A percentile compares a stretch with the other conserved stretches of the same genome.
Evolutionary conservation across 495 filamentous ascomycete species (phyloP).

Genomic region (Xylaria intraflava): DNA sequence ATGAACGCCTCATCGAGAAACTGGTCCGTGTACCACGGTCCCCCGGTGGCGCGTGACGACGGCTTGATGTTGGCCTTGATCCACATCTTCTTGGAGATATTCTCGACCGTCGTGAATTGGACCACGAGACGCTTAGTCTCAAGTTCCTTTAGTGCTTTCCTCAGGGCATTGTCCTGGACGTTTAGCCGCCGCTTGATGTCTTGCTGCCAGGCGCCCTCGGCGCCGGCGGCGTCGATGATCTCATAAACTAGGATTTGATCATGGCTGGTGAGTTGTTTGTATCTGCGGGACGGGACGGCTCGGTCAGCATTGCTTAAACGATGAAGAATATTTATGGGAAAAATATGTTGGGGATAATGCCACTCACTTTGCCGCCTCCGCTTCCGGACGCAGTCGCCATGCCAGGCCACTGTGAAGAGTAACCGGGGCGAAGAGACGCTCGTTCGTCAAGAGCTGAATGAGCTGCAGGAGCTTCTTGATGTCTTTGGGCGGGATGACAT

Average conservation of each 20-base stretch:
- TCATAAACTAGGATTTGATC: slow-evolving; percentile 79
- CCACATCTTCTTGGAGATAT: slow-evolving; percentile 66
- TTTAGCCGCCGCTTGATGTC: slow-evolving; percentile 67
- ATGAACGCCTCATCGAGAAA: slow-evolving; percentile 85
- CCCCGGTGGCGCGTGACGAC: slow-evolving; percentile 81
- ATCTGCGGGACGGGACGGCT: slow-evolving; percentile 38
- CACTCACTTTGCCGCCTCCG: slow-evolving; percentile 67
- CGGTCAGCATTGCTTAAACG: not conserved
- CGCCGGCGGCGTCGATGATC: slow-evolving; percentile 72
- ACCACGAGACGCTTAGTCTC: slow-evolving; percentile 54
- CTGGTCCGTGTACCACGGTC: slow-evolving; percentile 86
- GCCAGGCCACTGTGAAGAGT: slow-evolving; percentile 48
- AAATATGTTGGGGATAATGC: not conserved
- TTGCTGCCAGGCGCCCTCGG: slow-evolving; percentile 82
- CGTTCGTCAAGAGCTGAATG: slow-evolving; percentile 56
- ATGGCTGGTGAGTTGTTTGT: slow-evolving; percentile 51
- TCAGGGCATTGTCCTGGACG: slow-evolving; percentile 70
- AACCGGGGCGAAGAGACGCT: slow-evolving; percentile 60
- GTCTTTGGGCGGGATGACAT: slow-evolving; percentile 55
- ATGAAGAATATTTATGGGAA: not conserved
- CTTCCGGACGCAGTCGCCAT: slow-evolving; percentile 60
- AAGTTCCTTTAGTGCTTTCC: slow-evolving; percentile 68
- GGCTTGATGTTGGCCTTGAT: slow-evolving; percentile 75
- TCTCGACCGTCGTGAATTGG: slow-evolving; percentile 57
- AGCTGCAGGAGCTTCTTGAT: slow-evolving; percentile 51